Conservation (phyloP, 2,329 filamentous ascomycete genomes). For the Mycocentrospora acerina region DNA sequence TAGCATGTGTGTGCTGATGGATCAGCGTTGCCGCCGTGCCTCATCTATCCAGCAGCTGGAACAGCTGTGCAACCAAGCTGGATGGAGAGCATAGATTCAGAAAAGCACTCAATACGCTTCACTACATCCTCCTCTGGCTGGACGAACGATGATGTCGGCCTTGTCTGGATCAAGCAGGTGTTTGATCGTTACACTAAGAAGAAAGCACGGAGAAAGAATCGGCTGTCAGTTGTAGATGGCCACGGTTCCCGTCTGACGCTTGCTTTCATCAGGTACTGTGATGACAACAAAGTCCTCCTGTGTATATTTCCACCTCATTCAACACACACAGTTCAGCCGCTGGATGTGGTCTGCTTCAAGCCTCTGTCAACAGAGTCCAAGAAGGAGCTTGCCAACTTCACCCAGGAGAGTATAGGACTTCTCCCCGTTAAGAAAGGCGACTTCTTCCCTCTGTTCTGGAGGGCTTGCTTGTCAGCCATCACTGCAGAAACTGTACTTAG, state of each 20-base stretch:
- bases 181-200: no score
- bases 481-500: slow-evolving; percentile 1
- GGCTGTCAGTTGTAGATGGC: no score
- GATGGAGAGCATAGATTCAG: slow-evolving; percentile 1
- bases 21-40: slow-evolving; percentile 5
- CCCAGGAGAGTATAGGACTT: neutral
- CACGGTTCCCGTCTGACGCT: neutral
- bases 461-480: neutral
- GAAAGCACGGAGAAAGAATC: no score
- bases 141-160: slow-evolving; percentile 1
- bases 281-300: slow-evolving; percentile 10
- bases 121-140: slow-evolving; percentile 2
- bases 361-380: slow-evolving; percentile 1
- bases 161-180: no score
- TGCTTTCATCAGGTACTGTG: slow-evolving; percentile 12
- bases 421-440: neutral
- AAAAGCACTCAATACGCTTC: slow-evolving; percentile 1
- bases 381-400: neutral
- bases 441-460: slow-evolving; percentile 3
- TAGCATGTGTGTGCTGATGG: slow-evolving; percentile 16
- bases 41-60: slow-evolving; percentile 11
- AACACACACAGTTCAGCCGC: slow-evolving; percentile 1
- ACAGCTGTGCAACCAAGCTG: slow-evolving; percentile 7
- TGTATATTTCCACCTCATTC: slow-evolving; percentile 1
- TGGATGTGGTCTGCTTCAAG: slow-evolving; percentile 1